Percentiles rank a stretch among this genome's conserved stretches.
These are phyloP conservation scores for Trapa incisa DNA, from an alignment of 345 rosid species.

Conservation along the genomic window DNA sequence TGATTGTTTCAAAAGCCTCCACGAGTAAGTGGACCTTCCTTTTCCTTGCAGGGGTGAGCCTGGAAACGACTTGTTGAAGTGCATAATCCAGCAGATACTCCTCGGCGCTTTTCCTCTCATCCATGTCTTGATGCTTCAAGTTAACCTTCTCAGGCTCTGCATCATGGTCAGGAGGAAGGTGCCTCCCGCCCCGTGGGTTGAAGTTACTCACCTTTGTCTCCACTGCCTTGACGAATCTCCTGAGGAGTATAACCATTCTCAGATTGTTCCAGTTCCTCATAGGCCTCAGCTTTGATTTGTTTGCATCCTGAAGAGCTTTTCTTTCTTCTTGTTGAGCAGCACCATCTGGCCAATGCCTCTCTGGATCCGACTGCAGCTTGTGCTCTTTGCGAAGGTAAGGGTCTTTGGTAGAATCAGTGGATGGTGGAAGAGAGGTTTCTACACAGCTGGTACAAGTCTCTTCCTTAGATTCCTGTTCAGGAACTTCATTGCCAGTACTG, in stretches of 20 bases:
- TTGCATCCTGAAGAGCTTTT: slow-evolving; percentile 13
- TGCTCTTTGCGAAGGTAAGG: slow-evolving; percentile 16
- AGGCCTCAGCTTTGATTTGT: slow-evolving; percentile 18
- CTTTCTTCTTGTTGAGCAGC: slow-evolving; percentile 7
- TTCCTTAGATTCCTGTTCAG: slow-evolving; percentile 16
- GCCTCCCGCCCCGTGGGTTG: slow-evolving; percentile 37
- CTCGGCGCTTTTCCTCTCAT: slow-evolving; percentile 49
- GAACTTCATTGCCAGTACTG: slow-evolving; percentile 9
- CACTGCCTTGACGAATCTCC: slow-evolving; percentile 63
- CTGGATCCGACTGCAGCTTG: slow-evolving; percentile 4
- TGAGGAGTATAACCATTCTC: slow-evolving; percentile 53
- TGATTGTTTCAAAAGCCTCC: slow-evolving; percentile 80
- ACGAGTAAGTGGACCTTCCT: slow-evolving; percentile 70
- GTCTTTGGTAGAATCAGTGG: slow-evolving; percentile 8
- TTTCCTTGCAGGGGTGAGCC: slow-evolving; percentile 68
- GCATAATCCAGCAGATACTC: slow-evolving; percentile 92
- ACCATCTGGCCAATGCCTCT: slow-evolving; percentile 6
- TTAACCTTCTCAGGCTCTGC: slow-evolving; percentile 51
- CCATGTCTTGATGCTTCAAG: slow-evolving; percentile 49
- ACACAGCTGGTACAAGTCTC: slow-evolving; percentile 12
- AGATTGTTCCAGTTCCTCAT: slow-evolving; percentile 65
- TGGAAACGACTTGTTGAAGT: slow-evolving; percentile 64
- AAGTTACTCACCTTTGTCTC: slow-evolving; percentile 46
- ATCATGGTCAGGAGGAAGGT: slow-evolving; percentile 28
- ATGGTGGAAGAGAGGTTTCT: slow-evolving; percentile 11